Evolutionary conservation across 805 yeast genomes (phyloP).

Genomic region (Saccharomycopsis sp.): DNA sequence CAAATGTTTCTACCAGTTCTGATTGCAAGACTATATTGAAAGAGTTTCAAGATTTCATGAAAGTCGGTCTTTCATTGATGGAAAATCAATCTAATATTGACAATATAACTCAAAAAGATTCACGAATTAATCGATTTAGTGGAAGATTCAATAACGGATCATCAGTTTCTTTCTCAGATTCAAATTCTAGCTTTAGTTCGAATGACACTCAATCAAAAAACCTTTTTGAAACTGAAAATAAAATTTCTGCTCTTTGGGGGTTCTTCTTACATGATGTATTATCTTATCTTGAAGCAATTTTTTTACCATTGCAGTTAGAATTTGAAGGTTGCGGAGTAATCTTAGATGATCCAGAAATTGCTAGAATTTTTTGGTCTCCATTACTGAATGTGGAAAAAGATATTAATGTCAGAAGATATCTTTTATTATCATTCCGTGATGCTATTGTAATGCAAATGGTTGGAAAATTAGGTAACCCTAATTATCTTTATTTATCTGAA

Average conservation of each 20-base stretch:
- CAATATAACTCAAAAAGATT: constrained; percentile 6
- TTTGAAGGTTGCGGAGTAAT: constrained; percentile 25
- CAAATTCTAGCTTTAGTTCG: background rate
- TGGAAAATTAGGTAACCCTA: constrained; percentile 29
- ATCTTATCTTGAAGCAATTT: constrained; percentile 49
- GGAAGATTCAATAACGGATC: background rate
- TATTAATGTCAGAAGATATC: constrained; percentile 29
- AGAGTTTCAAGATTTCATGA: constrained; percentile 17
- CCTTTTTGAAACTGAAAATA: constrained; percentile 11
- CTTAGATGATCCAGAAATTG: constrained; percentile 22
- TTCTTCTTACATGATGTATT: constrained; percentile 43
- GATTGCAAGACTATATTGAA: constrained; percentile 8
- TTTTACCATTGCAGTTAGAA: constrained; percentile 48
- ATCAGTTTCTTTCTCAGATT: background rate
- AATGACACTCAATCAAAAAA: constrained; percentile 1
- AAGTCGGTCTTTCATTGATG: constrained; percentile 15
- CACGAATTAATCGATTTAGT: constrained; percentile 10
- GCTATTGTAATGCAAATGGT: constrained; percentile 42
- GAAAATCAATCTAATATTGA: constrained; percentile 18
- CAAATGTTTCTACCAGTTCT: background rate
- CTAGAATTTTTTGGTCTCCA: constrained; percentile 21
- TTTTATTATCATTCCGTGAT: constrained; percentile 41
- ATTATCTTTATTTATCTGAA: constrained; percentile 24
- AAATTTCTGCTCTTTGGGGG: constrained; percentile 41
- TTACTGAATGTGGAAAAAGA: constrained; percentile 15